phyloP scores from a whole-genome alignment of 805 yeast genomes.

The Wickerhamiella lipophila region DNA sequence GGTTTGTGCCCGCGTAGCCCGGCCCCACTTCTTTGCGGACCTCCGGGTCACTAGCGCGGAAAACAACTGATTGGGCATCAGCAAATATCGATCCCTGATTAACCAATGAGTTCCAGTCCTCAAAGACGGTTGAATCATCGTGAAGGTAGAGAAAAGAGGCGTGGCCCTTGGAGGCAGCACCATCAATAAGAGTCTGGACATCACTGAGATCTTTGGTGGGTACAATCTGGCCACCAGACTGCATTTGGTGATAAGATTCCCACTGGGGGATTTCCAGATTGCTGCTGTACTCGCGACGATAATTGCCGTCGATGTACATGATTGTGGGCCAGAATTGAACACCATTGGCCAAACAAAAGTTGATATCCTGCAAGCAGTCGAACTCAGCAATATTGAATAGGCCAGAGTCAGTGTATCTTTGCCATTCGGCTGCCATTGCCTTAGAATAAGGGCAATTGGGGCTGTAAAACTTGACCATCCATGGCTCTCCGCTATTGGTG shows the following conservation, averaged over 20 bases:
- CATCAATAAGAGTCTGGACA: conserved; percentile 20
- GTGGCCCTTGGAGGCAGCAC: conserved; percentile 19
- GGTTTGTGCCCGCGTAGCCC: conserved; percentile 17
- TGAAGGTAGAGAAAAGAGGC: conserved; percentile 30
- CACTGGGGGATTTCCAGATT: conserved; percentile 27
- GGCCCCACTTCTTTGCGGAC: conserved; percentile 17
- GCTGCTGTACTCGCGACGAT: conserved; percentile 22
- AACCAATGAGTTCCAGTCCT: conserved; percentile 31
- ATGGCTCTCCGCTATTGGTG: conserved; percentile 26
- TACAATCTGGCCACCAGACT: conserved; percentile 23
- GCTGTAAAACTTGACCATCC: conserved; percentile 32
- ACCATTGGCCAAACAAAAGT: conserved; percentile 27
- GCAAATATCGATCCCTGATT: conserved; percentile 23
- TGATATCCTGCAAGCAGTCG: conserved; percentile 28
- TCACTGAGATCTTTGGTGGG: conserved; percentile 22
- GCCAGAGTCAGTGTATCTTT: conserved; percentile 26
- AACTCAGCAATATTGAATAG: conserved; percentile 31
- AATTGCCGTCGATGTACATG: conserved; percentile 14
- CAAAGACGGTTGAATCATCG: conserved; percentile 29
- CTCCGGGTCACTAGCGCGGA: conserved; percentile 15
- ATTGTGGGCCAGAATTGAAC: conserved; percentile 22
- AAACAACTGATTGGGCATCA: conserved; percentile 15
- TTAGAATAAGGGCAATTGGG: conserved; percentile 33
- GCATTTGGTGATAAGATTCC: conserved; percentile 24
- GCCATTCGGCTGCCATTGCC: conserved; percentile 30